A percentile compares a stretch with the other conserved stretches of the same genome.
These are phyloP conservation scores for Phialophora verrucosa DNA, from an alignment of 2,329 filamentous ascomycete species.

Conservation along the genomic window DNA sequence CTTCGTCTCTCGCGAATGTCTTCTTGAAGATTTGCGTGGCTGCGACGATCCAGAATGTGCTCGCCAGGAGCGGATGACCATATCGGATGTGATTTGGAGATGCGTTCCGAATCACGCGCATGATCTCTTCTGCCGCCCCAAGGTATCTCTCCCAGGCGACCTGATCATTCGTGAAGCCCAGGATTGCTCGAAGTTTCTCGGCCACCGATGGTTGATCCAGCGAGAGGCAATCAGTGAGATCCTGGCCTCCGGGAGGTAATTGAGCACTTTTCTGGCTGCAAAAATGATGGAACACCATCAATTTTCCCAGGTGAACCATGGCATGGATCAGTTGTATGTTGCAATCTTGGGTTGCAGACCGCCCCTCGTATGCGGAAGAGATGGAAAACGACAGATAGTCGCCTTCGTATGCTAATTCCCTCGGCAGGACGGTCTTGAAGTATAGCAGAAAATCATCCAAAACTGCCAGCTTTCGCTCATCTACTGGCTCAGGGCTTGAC, in stretches of 20 bases:
- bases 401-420: slow-evolving; percentile 8
- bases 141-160: slow-evolving; percentile 13
- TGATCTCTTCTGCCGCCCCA: slow-evolving; percentile 10
- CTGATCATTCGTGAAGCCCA: slow-evolving; percentile 12
- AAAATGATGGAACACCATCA: slow-evolving; percentile 9
- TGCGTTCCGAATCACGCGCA: slow-evolving; percentile 15
- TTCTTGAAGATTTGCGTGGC: slow-evolving; percentile 15
- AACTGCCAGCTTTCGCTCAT: slow-evolving; percentile 6
- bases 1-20: slow-evolving; percentile 8
- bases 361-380: slow-evolving; percentile 6
- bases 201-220: not conserved
- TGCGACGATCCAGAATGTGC: slow-evolving; percentile 18
- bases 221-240: slow-evolving; percentile 1
- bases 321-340: slow-evolving; percentile 11
- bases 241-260: not conserved
- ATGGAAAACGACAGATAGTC: slow-evolving; percentile 12
- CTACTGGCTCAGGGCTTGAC: not conserved
- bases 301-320: slow-evolving; percentile 11
- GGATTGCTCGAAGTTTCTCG: slow-evolving; percentile 9
- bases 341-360: not conserved
- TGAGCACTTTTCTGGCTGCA: not conserved
- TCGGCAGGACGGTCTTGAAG: slow-evolving; percentile 8
- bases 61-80: slow-evolving; percentile 17
- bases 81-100: slow-evolving; percentile 14
- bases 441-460: slow-evolving; percentile 10